Base-by-base conservation (phyloP, 1,284 basidiomycete genomes). In the Paramarasmius palmivorus region DNA sequence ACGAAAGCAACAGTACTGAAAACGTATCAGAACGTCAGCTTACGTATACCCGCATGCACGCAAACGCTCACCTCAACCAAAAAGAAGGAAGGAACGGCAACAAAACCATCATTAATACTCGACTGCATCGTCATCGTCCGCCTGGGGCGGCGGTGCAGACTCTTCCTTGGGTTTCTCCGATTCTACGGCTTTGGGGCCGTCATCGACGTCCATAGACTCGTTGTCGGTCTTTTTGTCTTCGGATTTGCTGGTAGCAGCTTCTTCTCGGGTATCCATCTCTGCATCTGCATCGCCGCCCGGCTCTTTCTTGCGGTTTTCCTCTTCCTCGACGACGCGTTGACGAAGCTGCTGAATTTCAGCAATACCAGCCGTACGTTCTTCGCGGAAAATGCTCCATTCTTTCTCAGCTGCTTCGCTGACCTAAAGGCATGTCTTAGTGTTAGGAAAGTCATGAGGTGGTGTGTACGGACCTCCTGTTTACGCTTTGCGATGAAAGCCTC, bases 331-430 rank as follows among this genome's bases (percentile, higher is more conserved):
- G 26, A 86, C 88, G 46, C 78, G 82, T 62, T 77, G 76, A 20
- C 89, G 79, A 9, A 91, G 72, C 25, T 74, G 65, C 36, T 71
- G 72, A 56, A 92, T 82, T 53, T 91, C 90, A 39, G 78, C 75
- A 40, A 90, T 72, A 3, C 83, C 83, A 12, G 69, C 61, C 14
- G 70, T 61, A 37, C 87, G 82, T 62, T 91, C 88, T 29, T 71
- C 73, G 37, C 68, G 72, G 74, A 90, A 92, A 15, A 70, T 61
- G 4, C 69, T 62, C 84, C 87, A 90, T 67, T 91, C 89, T 54
- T 78, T 79, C 62, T 88, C 85, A 12, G 75, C 72, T 32, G 85
- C 84, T 61, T 83, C 81, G 29, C 72, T 65, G 15, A 86, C 81
- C 88, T 91, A 59, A 17, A 39, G 20, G 32, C 9, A 36, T 22